phyloP scores from a whole-genome alignment of 2,329 filamentous ascomycete species.

The Botrytis cinerea region DNA sequence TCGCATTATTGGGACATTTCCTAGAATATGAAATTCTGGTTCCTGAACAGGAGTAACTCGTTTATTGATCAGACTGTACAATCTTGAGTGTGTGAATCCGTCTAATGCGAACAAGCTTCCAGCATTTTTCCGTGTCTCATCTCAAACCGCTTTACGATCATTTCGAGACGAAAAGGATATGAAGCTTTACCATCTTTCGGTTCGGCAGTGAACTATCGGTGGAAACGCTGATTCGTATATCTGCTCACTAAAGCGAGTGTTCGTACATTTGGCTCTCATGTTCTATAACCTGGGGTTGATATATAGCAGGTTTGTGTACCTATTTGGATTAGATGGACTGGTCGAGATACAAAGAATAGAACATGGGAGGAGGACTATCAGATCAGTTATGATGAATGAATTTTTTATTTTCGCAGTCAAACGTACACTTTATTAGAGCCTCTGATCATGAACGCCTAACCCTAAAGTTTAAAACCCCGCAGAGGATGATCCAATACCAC shows the following conservation, averaged over 20 bases:
- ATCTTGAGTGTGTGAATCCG: background rate
- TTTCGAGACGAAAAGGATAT: background rate
- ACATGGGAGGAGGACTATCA: background rate
- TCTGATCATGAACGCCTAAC: background rate
- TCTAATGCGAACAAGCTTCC: background rate
- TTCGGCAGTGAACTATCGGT: background rate
- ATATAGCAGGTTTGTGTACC: background rate
- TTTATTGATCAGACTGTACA: background rate
- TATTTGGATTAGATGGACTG: background rate
- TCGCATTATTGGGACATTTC: background rate
- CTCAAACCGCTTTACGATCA: no score
- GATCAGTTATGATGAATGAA: background rate
- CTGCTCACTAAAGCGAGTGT: background rate
- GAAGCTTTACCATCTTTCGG: background rate
- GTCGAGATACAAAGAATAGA: background rate
- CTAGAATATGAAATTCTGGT: background rate
- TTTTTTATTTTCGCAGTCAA: background rate
- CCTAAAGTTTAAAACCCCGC: background rate
- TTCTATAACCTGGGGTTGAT: background rate
- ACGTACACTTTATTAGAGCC: background rate
- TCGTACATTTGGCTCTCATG: background rate
- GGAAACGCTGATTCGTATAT: background rate
- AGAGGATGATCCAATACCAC: slow-evolving; percentile 2
- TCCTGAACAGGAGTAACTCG: background rate
- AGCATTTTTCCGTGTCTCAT: background rate